Evolutionary conservation across 257 asterid species (phyloP).

Genomic region (Nicotiana tomentosiformis): DNA sequence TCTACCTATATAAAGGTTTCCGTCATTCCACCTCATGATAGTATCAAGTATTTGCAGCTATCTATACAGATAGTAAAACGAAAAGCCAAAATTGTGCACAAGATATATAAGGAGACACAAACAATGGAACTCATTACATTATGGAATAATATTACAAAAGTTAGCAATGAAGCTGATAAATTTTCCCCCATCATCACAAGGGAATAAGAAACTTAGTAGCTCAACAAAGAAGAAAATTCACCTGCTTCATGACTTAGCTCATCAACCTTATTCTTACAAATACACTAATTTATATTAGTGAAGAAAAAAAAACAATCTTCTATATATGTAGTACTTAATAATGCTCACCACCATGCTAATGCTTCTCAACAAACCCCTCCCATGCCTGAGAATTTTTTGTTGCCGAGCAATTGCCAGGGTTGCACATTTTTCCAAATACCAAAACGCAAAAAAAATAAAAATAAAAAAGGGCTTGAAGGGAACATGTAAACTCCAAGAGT

Average conservation of each 20-base stretch:
- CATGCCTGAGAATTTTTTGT: slow-evolving; percentile 43
- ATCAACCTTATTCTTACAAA: slow-evolving; percentile 23
- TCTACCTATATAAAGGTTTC: too few relatives aligned
- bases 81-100: too few relatives aligned
- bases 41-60: too few relatives aligned
- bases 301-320: neutral
- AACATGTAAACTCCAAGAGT: neutral
- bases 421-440: neutral
- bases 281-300: neutral
- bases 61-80: too few relatives aligned
- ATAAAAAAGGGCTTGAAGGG: too few relatives aligned
- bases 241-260: slow-evolving; percentile 45
- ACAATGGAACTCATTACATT: neutral
- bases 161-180: slow-evolving; percentile 50
- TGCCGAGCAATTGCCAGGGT: slow-evolving; percentile 52
- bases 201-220: neutral
- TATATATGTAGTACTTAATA: neutral
- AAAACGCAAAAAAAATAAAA: neutral
- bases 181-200: slow-evolving; percentile 35
- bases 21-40: too few relatives aligned
- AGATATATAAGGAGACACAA: neutral
- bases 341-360: slow-evolving; percentile 30
- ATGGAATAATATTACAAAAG: neutral
- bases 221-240: slow-evolving; percentile 43
- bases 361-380: slow-evolving; percentile 57